phyloP scores from a whole-genome alignment of 352 stramenopile genomes.

The Thalassiosira sp. region DNA sequence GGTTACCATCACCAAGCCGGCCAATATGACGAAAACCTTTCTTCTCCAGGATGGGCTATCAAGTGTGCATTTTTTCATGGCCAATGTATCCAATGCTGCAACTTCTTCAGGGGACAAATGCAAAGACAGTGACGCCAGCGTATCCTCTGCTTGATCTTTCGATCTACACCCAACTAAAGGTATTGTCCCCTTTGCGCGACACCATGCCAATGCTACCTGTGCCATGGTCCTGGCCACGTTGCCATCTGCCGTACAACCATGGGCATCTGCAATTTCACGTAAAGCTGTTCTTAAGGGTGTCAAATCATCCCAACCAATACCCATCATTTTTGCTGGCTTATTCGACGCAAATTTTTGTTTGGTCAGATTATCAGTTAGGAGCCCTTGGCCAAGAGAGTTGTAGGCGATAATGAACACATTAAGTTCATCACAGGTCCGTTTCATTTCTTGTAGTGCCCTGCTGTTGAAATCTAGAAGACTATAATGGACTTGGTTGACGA shows the following conservation, averaged over 20 bases:
- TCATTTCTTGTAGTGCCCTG: constrained; percentile 62
- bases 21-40: constrained; percentile 60
- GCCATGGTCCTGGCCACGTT: constrained; percentile 27
- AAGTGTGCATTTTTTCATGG: constrained; percentile 52
- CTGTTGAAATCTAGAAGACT: constrained; percentile 75
- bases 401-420: constrained; percentile 72
- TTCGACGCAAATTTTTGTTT: constrained; percentile 63
- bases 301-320: constrained; percentile 60
- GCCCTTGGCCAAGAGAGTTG: constrained; percentile 72
- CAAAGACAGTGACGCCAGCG: constrained; percentile 51
- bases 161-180: constrained; percentile 73
- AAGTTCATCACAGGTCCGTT: constrained; percentile 63
- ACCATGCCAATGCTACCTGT: constrained; percentile 33
- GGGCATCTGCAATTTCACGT: constrained; percentile 47
- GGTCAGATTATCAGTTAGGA: constrained; percentile 70
- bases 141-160: constrained; percentile 62
- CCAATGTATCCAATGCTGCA: constrained; percentile 53
- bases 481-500: constrained; percentile 77
- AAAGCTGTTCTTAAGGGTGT: constrained; percentile 52
- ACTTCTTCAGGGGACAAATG: constrained; percentile 58
- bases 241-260: constrained; percentile 47
- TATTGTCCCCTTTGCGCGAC: constrained; percentile 49
- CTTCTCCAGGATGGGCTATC: constrained; percentile 55
- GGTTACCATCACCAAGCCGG: constrained; percentile 53
- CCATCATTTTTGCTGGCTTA: constrained; percentile 67